phyloP scores from a whole-genome alignment of 1,139 yeast species.

The Pichia sp. region DNA sequence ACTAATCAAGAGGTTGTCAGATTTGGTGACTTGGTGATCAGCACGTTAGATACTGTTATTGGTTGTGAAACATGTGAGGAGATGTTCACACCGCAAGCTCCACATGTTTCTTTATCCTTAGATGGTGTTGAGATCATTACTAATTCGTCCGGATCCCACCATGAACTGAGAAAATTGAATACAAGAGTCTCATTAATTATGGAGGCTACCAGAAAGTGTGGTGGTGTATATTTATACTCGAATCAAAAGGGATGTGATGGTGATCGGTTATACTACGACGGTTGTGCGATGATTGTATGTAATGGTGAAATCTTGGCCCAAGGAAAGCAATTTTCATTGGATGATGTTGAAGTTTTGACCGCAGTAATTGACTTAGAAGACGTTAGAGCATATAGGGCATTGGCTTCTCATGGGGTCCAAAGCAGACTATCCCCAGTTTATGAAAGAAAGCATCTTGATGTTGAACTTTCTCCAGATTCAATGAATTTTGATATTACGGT shows the following conservation, averaged over 20 bases:
- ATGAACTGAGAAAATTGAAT: slow-evolving; percentile 84
- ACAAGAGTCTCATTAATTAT: slow-evolving; percentile 78
- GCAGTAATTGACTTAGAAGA: slow-evolving; percentile 94
- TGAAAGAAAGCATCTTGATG: slow-evolving; percentile 56
- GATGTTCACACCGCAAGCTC: slow-evolving; percentile 91
- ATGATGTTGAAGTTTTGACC: slow-evolving; percentile 87
- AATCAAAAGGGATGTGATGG: slow-evolving; percentile 99
- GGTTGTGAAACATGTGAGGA: slow-evolving; percentile 99
- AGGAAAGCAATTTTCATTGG: slow-evolving; percentile 81
- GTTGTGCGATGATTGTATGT: slow-evolving; percentile 89
- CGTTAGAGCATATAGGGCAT: slow-evolving; percentile 72
- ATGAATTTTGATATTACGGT: slow-evolving; percentile 57
- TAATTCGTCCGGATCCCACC: slow-evolving; percentile 94
- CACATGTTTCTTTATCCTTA: slow-evolving; percentile 84
- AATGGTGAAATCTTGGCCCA: slow-evolving; percentile 91
- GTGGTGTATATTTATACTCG: slow-evolving; percentile 89
- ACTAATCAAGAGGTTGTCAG: slow-evolving; percentile 64
- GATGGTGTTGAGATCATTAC: slow-evolving; percentile 97
- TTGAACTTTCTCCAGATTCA: slow-evolving; percentile 56
- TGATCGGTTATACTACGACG: slow-evolving; percentile 92
- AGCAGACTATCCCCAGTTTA: slow-evolving; percentile 53
- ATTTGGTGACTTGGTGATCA: slow-evolving; percentile 87
- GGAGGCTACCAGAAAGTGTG: slow-evolving; percentile 93
- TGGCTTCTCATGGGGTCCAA: slow-evolving; percentile 78
- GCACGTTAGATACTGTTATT: slow-evolving; percentile 77